Conservation (phyloP, 78 protist genomes). For the Dictyostelium brefeldianum region DNA sequence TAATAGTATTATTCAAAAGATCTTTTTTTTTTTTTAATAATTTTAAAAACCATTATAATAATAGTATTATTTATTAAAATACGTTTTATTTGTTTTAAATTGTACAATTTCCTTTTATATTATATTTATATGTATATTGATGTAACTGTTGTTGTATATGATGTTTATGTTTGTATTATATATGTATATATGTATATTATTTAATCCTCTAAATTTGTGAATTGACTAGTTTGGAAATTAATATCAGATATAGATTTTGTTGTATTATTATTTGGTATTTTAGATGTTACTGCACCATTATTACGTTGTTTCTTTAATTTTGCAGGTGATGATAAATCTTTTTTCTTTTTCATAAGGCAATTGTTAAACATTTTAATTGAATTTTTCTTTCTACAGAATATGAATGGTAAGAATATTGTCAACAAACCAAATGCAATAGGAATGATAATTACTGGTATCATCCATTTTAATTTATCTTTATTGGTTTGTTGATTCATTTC, state of each 20-base stretch:
- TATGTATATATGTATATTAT: background rate
- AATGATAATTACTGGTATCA: background rate
- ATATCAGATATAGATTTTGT: constrained; percentile 9
- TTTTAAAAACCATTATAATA: too few species aligned
- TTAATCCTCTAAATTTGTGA: background rate
- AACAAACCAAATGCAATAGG: constrained; percentile 4
- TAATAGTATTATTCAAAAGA: too few species aligned
- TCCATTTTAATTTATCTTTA: constrained; percentile 1
- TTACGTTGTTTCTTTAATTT: background rate
- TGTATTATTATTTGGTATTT: constrained; percentile 2
- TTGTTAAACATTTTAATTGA: background rate
- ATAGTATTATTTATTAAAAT: too few species aligned
- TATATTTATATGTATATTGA: background rate
- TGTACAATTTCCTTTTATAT: background rate
- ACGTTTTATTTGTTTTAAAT: too few species aligned
- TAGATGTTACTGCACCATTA: background rate
- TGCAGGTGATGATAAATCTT: background rate
- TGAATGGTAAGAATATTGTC: constrained; percentile 1
- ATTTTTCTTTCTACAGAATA: background rate
- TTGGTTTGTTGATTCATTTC: too few species aligned
- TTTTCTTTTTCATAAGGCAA: background rate
- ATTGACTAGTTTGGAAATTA: background rate
- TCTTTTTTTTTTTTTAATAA: too few species aligned
- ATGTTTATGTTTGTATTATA: background rate
- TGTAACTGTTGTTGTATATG: background rate